Percentiles rank a stretch among this genome's conserved stretches.
phyloP scores from a whole-genome alignment of 139 green algal species.

The Volvox africanus region DNA sequence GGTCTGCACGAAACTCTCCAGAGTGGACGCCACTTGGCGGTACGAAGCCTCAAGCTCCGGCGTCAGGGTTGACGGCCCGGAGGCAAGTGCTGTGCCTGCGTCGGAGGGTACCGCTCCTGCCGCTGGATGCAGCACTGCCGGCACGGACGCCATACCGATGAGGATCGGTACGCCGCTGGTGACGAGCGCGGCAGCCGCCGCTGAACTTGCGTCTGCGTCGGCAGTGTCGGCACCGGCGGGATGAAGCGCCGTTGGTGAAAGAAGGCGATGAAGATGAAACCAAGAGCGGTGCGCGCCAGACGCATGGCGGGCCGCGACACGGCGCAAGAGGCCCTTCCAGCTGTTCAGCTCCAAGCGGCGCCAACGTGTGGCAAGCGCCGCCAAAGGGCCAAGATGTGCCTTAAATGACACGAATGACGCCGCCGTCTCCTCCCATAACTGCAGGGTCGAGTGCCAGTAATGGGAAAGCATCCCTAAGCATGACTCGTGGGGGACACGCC shows the following conservation, averaged over 20 bases:
- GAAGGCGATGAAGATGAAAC: conserved; percentile 93
- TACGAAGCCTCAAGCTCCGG: conserved; percentile 33
- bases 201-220: background rate
- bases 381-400: conserved; percentile 74
- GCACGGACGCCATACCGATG: conserved; percentile 22
- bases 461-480: background rate
- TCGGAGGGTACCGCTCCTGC: background rate
- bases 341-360: conserved; percentile 88
- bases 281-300: conserved; percentile 79
- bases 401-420: conserved; percentile 85
- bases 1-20: conserved; percentile 95
- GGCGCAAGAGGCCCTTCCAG: conserved; percentile 84
- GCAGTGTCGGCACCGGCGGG: background rate
- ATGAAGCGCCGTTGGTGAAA: conserved; percentile 19
- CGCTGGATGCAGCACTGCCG: background rate
- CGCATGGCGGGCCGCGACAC: conserved; percentile 63
- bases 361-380: conserved; percentile 89
- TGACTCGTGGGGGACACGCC: too few species aligned
- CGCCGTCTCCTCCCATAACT: conserved; percentile 96
- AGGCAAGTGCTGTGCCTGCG: background rate
- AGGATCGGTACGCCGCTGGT: conserved; percentile 36
- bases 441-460: background rate
- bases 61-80: background rate
- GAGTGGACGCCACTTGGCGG: conserved; percentile 54
- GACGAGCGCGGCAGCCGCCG: conserved; percentile 12